Evolutionary conservation across 306 rosid species (phyloP), one percentile per base, ranked within the genome.

Genomic region (Crotalaria pallida): DNA sequence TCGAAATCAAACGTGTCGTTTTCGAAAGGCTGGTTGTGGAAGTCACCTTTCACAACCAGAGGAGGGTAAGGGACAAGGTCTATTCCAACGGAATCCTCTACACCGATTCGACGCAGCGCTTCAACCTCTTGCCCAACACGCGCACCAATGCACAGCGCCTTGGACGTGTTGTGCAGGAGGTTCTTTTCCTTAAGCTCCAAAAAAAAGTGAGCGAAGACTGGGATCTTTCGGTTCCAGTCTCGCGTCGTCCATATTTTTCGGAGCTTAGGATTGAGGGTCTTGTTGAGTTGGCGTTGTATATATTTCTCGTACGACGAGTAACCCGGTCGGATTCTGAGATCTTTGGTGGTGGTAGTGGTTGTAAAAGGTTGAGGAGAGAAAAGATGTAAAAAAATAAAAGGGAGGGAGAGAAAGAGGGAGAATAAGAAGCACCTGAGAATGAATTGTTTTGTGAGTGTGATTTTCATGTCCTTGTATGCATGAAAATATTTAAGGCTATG

Each of bases 51-150:
- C 3, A 94, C 41, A 1, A 94, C 98, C 16, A 94, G 56, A 0
- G 96, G 98, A 1, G 96, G 98, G 65, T 67, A 87, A 0, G 98
- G 96, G 29, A 90, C 98, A 8, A 94, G 72, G 71, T 90, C 97
- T 38, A 94, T 88, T 10, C 98, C 98, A 3, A 94, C 56, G 1
- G 98, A 87, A 59, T 94, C 83, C 0, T 2, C 36, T 1, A 94
- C 91, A 0, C 96, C 97, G n/a, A 90, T 74, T 11, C 87, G 80
- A 8, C 80, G 57, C 58, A 94, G 57, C 2, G 98, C 98, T 45
- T 87, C 89, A 3, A 94, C 98, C 61, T 94, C 98, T 57, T 94
- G 98, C 0, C 98, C 98, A 1, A 94, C 92, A 1, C 96, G 81
- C 0, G 97, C 98, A 0, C 98, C 98, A 21, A 94, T 80, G 22